Evolutionary conservation across 2,329 filamentous ascomycete genomes (phyloP).

Genomic region (Aspergillus caelatus): DNA sequence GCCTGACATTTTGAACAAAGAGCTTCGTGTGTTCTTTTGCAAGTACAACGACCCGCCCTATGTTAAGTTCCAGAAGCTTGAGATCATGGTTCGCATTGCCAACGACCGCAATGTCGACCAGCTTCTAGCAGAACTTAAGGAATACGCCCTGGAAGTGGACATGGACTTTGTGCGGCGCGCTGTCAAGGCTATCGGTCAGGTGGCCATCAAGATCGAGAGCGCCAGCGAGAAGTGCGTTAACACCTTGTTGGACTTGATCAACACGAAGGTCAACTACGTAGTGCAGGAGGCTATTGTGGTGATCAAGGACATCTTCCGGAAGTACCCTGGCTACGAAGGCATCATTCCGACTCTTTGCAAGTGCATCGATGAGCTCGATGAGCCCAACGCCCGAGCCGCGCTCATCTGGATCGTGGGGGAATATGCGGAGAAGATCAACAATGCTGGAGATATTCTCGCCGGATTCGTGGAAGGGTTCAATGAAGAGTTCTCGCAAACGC

Average conservation of each 20-base stretch:
- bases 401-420: constrained; percentile 99
- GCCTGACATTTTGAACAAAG: constrained; percentile 94
- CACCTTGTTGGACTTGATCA: constrained; percentile 87
- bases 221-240: constrained; percentile 96
- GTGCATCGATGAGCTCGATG: constrained; percentile 95
- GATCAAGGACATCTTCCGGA: constrained; percentile 96
- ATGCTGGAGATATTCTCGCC: constrained; percentile 90
- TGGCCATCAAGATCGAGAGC: constrained; percentile 96
- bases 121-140: constrained; percentile 88
- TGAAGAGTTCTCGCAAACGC: constrained; percentile 96
- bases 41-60: constrained; percentile 99
- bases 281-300: constrained; percentile 99
- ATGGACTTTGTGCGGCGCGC: constrained; percentile 98
- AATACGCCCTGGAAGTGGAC: constrained; percentile 96
- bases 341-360: constrained; percentile 96
- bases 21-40: constrained; percentile 98
- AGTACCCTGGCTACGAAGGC: constrained; percentile 96
- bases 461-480: constrained; percentile 93
- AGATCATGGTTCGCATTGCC: constrained; percentile 99
- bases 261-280: constrained; percentile 98
- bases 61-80: constrained; percentile 94
- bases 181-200: constrained; percentile 94
- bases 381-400: constrained; percentile 85
- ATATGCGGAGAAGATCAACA: constrained; percentile 98
- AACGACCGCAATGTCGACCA: constrained; percentile 97